Percentiles rank a stretch among this genome's conserved stretches.
Evolutionary conservation across 345 rosid genomes (phyloP).

Genomic region (Reutealis trisperma): DNA sequence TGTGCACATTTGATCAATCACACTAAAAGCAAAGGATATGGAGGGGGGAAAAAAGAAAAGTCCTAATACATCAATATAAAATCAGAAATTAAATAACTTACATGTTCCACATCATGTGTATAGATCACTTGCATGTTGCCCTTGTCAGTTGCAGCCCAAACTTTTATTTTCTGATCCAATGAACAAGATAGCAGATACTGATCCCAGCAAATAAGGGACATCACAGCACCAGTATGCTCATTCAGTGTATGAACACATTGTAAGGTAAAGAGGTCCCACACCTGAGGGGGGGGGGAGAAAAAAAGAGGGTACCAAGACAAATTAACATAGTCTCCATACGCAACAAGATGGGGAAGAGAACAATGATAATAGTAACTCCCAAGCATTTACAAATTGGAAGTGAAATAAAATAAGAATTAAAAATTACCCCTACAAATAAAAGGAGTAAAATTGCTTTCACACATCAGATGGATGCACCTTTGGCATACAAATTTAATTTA

Average conservation of each 20-base stretch:
- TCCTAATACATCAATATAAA: no score
- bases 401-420: background rate
- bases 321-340: background rate
- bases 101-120: constrained; percentile 9
- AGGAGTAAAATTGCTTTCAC: no score
- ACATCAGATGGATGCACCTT: no score
- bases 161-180: constrained; percentile 52
- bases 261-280: constrained; percentile 54
- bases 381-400: background rate
- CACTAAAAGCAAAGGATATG: background rate
- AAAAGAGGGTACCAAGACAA: background rate
- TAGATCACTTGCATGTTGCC: constrained; percentile 23
- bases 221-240: constrained; percentile 51
- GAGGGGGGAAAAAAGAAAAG: no score
- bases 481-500: no score
- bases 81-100: background rate
- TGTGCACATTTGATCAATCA: background rate
- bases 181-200: constrained; percentile 56
- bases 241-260: constrained; percentile 40
- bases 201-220: constrained; percentile 64
- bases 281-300: constrained; percentile 30
- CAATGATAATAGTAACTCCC: background rate
- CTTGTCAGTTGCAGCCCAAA: constrained; percentile 45
- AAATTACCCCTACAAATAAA: no score
- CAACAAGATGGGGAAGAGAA: background rate